Conservation (phyloP, 2,329 filamentous ascomycete species). For the Aspergillus nomiae region DNA sequence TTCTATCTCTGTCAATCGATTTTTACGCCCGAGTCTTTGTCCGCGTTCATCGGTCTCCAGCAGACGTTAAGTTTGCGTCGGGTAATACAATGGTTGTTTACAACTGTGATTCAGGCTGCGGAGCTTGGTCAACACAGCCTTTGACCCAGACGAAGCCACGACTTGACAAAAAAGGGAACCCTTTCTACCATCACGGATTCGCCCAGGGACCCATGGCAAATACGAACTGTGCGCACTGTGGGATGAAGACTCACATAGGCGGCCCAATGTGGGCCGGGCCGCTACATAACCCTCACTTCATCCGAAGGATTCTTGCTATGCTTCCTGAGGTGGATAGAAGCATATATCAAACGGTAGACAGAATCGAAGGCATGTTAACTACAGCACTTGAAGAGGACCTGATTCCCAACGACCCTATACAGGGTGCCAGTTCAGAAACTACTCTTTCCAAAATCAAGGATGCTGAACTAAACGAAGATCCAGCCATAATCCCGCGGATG, state of each 20-base stretch:
- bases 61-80: slow-evolving; percentile 85
- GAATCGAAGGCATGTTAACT: slow-evolving; percentile 88
- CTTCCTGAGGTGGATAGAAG: slow-evolving; percentile 67
- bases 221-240: slow-evolving; percentile 77
- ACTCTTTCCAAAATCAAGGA: slow-evolving; percentile 11
- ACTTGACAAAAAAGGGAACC: slow-evolving; percentile 69
- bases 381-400: slow-evolving; percentile 78
- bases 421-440: slow-evolving; percentile 15
- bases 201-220: slow-evolving; percentile 69
- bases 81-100: slow-evolving; percentile 93
- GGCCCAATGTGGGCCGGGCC: slow-evolving; percentile 96
- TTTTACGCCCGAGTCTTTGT: slow-evolving; percentile 93
- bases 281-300: slow-evolving; percentile 80
- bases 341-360: slow-evolving; percentile 75
- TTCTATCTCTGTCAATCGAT: slow-evolving; percentile 91
- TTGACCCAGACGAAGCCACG: slow-evolving; percentile 69
- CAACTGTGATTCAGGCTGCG: slow-evolving; percentile 86
- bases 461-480: slow-evolving; percentile 21
- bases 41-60: slow-evolving; percentile 74
- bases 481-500: slow-evolving; percentile 47
- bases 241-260: slow-evolving; percentile 79
- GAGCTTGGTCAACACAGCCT: slow-evolving; percentile 84
- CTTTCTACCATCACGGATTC: slow-evolving; percentile 77
- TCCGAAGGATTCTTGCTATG: slow-evolving; percentile 74
- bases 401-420: slow-evolving; percentile 23